Percentiles rank a stretch among this genome's conserved stretches.
Conservation (phyloP, 495 filamentous ascomycete species). For the Thozetella sp. region DNA sequence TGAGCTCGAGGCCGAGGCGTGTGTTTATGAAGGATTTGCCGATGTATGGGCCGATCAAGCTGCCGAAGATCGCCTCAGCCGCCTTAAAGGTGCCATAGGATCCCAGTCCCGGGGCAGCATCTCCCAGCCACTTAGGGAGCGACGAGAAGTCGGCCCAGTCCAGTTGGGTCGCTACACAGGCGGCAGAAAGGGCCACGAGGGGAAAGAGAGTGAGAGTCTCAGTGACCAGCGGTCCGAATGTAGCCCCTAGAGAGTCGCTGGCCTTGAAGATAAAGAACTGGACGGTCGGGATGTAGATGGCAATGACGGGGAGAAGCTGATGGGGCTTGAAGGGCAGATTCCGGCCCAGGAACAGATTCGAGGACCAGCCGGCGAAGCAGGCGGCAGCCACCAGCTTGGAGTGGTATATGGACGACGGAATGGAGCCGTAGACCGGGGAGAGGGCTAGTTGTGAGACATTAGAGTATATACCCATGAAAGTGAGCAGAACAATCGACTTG, state of each 20-base stretch:
- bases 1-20: slow-evolving; percentile 69
- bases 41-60: slow-evolving; percentile 53
- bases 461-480: slow-evolving; percentile 72
- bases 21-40: slow-evolving; percentile 66
- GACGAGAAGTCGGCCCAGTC: slow-evolving; percentile 59
- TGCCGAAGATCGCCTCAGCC: slow-evolving; percentile 52
- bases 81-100: slow-evolving; percentile 66
- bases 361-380: slow-evolving; percentile 64
- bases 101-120: slow-evolving; percentile 60
- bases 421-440: slow-evolving; percentile 83
- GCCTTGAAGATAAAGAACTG: slow-evolving; percentile 68
- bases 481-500: slow-evolving; percentile 48
- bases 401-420: slow-evolving; percentile 75
- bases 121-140: slow-evolving; percentile 54
- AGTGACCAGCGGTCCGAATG: slow-evolving; percentile 73
- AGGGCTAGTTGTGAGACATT: slow-evolving; percentile 74
- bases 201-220: slow-evolving; percentile 74
- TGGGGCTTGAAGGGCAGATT: slow-evolving; percentile 52
- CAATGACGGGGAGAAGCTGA: slow-evolving; percentile 77
- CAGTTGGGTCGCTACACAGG: slow-evolving; percentile 63
- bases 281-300: slow-evolving; percentile 70
- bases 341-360: slow-evolving; percentile 49
- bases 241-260: slow-evolving; percentile 65
- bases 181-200: slow-evolving; percentile 66
- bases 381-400: slow-evolving; percentile 61